Conservation (phyloP, 2,329 filamentous ascomycete species). For the Cladosporium colombiae region DNA sequence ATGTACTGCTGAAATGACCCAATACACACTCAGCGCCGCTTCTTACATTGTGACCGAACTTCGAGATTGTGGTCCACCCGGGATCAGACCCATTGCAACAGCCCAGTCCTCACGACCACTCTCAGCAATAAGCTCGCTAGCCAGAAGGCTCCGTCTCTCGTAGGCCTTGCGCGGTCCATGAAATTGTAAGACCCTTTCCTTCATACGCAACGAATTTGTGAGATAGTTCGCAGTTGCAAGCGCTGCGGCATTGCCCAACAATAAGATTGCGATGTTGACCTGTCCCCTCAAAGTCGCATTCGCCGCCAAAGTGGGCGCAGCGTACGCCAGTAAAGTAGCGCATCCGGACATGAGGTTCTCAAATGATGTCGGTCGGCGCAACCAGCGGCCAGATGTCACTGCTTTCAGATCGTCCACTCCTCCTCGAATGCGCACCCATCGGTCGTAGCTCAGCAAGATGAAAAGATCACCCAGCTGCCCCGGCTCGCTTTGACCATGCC, state of each 20-base stretch:
- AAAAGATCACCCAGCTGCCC: constrained; percentile 50
- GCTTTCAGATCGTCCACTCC: constrained; percentile 59
- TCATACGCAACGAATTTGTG: constrained; percentile 52
- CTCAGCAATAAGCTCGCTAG: constrained; percentile 42
- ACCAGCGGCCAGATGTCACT: constrained; percentile 59
- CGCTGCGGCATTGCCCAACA: constrained; percentile 56
- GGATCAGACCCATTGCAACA: constrained; percentile 40
- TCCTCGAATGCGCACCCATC: constrained; percentile 57
- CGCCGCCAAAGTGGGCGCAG: constrained; percentile 56
- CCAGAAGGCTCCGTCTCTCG: constrained; percentile 41
- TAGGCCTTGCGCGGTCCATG: constrained; percentile 29
- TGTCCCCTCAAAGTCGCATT: constrained; percentile 58
- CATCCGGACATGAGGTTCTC: constrained; percentile 53
- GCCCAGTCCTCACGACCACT: constrained; percentile 42
- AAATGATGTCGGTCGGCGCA: constrained; percentile 52
- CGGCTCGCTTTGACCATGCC: constrained; percentile 42
- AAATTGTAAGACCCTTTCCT: constrained; percentile 47
- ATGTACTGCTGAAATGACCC: background rate
- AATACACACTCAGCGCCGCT: background rate
- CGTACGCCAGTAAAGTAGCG: constrained; percentile 60
- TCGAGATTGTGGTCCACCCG: background rate
- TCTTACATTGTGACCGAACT: background rate
- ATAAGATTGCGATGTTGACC: constrained; percentile 52
- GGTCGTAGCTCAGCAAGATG: constrained; percentile 55
- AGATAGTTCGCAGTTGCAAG: constrained; percentile 57